Evolutionary conservation across 441 rosid species (phyloP), one percentile per base, ranked within the genome.

Genomic region (Adansonia rubrostipa): DNA sequence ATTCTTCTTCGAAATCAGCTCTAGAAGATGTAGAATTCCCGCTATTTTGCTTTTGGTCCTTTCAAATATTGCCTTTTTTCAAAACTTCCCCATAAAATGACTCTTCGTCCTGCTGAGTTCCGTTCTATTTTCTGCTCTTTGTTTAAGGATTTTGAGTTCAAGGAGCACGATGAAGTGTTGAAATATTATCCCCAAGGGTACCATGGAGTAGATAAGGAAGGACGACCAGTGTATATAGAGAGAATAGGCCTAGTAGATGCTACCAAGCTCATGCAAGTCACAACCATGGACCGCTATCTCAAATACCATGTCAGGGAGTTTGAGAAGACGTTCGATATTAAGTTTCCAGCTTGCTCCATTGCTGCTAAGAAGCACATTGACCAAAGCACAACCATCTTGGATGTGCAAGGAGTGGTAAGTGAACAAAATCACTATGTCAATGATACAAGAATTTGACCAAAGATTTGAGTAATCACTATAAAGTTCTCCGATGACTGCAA

Each of bases 321-420:
- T 28, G 98, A 94, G 86, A 88, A 91, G 84, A 84, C 95, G 36
- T 92, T 94, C 71, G 84, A 76, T 9, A 82, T 78, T 24, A 94
- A 94, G 88, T 89, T 94, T 82, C 92, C 97, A 0, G 93, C 98
- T 19, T 91, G 96, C 74, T 88, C 98, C 24, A 79, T 94, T 68
- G 91, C 95, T 36, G 93, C 95, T 19, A 89, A 87, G 80, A 90
- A 71, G 84, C 96, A 94, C 60, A 88, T 92, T 74, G 98, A 94
- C 82, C 98, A 94, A 82, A 94, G 97, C 75, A 92, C 98, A 57
- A 94, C 97, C 78, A 92, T 94, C 83, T 82, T 92, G 81, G 98
- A 94, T 85, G 98, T 94, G 71, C 96, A 92, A 78, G 96, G 98
- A 91, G 98, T 94, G 95, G 98, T 94, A 88, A 20, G 97, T 84